Percentiles rank a stretch among this genome's conserved stretches.
Conservation (phyloP, 371 early-diverging fungal genomes). For the Phascolomyces articulosus region DNA sequence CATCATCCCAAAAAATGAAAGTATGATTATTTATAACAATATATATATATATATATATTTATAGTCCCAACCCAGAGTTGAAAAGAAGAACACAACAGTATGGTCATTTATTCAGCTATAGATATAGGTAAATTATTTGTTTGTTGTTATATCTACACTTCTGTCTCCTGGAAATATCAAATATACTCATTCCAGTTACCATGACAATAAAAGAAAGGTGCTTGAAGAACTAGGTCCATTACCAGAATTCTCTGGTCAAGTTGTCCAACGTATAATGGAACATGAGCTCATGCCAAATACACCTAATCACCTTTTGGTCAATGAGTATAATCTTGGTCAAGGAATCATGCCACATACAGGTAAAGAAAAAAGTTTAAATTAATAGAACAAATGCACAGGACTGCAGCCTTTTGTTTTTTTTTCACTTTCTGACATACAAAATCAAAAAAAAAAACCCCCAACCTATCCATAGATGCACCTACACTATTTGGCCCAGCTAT, state of each 20-base stretch:
- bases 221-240: slow-evolving; percentile 59
- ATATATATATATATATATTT: too few species aligned
- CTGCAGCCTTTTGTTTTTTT: too few species aligned
- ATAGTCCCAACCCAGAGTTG: slow-evolving; percentile 77
- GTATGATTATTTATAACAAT: too few species aligned
- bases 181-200: neutral
- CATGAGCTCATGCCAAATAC: slow-evolving; percentile 34
- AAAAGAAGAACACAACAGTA: slow-evolving; percentile 77
- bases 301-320: slow-evolving; percentile 70
- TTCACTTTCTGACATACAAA: neutral
- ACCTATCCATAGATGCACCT: slow-evolving; percentile 67
- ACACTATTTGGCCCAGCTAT: slow-evolving; percentile 69
- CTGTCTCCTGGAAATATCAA: too few species aligned
- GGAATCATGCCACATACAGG: slow-evolving; percentile 64
- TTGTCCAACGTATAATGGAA: slow-evolving; percentile 52
- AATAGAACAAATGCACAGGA: neutral
- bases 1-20: too few species aligned
- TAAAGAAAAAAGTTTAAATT: slow-evolving; percentile 12
- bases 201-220: slow-evolving; percentile 47
- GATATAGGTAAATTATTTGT: slow-evolving; percentile 56
- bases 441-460: neutral
- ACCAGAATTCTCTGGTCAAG: slow-evolving; percentile 45
- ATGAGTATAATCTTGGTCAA: slow-evolving; percentile 76
- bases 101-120: slow-evolving; percentile 73
- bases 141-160: neutral